Evolutionary conservation across 805 yeast genomes (phyloP).

Genomic region (Barnettozyma siamensis): DNA sequence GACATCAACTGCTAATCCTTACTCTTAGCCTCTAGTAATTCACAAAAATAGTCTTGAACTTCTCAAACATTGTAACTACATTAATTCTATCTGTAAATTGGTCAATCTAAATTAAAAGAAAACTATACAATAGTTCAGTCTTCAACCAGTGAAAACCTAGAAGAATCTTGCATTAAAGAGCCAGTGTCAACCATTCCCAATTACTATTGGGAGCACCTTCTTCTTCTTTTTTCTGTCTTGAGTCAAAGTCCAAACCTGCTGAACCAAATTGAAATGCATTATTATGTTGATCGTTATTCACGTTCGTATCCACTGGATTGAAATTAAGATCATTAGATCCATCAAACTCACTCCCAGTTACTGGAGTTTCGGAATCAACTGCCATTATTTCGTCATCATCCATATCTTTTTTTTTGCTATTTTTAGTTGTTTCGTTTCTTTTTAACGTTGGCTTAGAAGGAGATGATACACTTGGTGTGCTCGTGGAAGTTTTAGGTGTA

Average conservation of each 20-base stretch:
- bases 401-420: conserved; percentile 1
- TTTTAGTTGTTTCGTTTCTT: not conserved
- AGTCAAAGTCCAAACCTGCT: conserved; percentile 7
- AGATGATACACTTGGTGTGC: conserved; percentile 15
- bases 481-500: conserved; percentile 6
- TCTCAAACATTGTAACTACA: not conserved
- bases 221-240: conserved; percentile 2
- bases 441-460: conserved; percentile 10
- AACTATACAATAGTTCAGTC: not conserved
- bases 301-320: not conserved
- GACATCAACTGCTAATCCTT: conserved; percentile 19
- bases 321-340: conserved; percentile 4
- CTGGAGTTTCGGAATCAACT: conserved; percentile 4
- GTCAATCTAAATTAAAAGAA: not conserved
- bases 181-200: conserved; percentile 27
- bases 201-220: conserved; percentile 20
- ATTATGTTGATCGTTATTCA: not conserved
- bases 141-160: conserved; percentile 1
- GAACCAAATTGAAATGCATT: conserved; percentile 9
- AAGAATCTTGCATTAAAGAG: conserved; percentile 11
- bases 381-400: conserved; percentile 1
- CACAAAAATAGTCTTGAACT: not conserved
- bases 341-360: conserved; percentile 6
- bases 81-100: not conserved
- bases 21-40: not conserved